Conservation (phyloP, 176 grass and related monocot species). For the Hordeum marinum region DNA sequence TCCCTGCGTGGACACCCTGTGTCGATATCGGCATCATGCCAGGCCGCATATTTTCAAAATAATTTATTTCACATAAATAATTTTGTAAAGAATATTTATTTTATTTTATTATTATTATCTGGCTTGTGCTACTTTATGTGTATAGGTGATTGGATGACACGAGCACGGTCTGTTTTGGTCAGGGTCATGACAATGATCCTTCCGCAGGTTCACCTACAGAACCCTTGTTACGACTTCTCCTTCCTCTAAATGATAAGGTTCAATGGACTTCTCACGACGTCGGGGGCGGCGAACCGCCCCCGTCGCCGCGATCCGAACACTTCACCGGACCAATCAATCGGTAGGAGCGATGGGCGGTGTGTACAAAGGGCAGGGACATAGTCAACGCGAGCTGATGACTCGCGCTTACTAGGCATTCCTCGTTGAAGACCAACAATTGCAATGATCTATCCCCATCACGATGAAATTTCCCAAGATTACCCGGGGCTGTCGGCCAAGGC, state of each 20-base stretch:
- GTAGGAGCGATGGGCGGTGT: neutral
- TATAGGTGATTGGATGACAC: no score
- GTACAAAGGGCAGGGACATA: neutral
- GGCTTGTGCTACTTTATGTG: no score
- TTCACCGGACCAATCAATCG: neutral
- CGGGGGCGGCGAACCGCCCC: neutral
- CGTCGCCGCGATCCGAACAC: neutral
- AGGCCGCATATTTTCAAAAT: no score
- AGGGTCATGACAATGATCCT: conserved; percentile 29
- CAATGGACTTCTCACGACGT: conserved; percentile 21
- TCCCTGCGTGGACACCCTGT: no score
- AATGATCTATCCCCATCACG: conserved; percentile 91
- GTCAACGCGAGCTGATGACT: conserved; percentile 10
- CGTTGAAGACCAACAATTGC: conserved; percentile 84
- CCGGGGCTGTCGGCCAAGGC: conserved; percentile 55
- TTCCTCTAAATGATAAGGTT: conserved; percentile 56
- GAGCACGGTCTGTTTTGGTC: no score
- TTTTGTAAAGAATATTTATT: no score
- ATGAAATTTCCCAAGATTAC: conserved; percentile 90
- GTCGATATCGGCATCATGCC: no score
- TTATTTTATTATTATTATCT: no score
- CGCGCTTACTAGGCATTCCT: conserved; percentile 72
- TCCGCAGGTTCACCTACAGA: conserved; percentile 39
- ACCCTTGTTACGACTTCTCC: conserved; percentile 62
- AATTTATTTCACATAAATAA: no score